Conservation (phyloP, 2,329 filamentous ascomycete species). For the Diatrype stigma region DNA sequence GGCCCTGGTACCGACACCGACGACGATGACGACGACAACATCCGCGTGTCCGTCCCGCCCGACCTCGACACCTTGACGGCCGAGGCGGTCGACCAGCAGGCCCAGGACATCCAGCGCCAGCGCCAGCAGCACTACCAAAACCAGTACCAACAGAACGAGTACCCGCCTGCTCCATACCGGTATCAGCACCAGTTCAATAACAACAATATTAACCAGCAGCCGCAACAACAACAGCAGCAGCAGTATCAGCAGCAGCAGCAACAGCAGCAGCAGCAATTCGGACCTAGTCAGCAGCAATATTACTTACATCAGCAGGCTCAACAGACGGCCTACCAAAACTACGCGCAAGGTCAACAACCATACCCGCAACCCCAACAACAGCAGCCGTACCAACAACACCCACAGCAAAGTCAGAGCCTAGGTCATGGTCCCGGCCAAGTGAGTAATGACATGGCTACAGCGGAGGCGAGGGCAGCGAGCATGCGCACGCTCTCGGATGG, state of each 20-base stretch:
- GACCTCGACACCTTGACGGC: constrained; percentile 15
- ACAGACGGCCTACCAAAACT: no score
- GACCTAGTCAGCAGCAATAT: not conserved
- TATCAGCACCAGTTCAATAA: not conserved
- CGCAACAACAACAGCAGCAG: constrained; percentile 12
- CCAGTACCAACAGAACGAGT: constrained; percentile 11
- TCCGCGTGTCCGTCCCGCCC: constrained; percentile 19
- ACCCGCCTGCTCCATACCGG: constrained; percentile 4
- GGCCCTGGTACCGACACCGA: constrained; percentile 6
- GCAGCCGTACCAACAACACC: no score
- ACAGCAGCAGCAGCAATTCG: not conserved
- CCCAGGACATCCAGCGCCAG: constrained; percentile 2
- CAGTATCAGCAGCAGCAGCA: not conserved
- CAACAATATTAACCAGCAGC: constrained; percentile 14
- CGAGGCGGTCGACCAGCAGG: not conserved
- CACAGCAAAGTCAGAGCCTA: not conserved
- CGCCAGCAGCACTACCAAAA: constrained; percentile 7
- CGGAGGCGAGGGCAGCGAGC: no score
- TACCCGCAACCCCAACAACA: no score
- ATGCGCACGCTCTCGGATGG: constrained; percentile 7
- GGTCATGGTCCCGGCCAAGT: not conserved
- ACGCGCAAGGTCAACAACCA: no score
- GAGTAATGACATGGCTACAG: no score
- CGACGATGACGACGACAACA: no score
- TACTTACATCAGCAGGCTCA: no score